Evolutionary conservation across 2,329 filamentous ascomycete species (phyloP).

Genomic region (Pseudopithomyces maydicus): DNA sequence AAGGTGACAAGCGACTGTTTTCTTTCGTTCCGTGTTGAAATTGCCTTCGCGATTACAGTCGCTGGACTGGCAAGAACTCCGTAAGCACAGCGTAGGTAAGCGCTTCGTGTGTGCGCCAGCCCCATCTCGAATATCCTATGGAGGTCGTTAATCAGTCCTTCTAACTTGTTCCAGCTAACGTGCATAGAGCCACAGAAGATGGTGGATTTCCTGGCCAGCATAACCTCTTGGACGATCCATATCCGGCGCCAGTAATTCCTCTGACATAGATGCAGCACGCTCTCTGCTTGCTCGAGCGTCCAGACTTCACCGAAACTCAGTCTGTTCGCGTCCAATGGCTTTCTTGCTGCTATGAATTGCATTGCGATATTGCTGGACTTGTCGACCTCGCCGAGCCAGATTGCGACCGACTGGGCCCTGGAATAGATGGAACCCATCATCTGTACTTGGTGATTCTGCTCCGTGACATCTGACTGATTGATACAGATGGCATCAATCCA

Average conservation of each 20-base stretch:
- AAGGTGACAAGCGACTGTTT: neutral
- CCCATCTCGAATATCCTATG: neutral
- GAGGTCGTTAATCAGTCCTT: neutral
- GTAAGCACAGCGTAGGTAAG: neutral
- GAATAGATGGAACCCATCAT: slow-evolving; percentile 8
- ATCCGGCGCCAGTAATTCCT: slow-evolving; percentile 9
- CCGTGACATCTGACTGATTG: slow-evolving; percentile 4
- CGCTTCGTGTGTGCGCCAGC: neutral
- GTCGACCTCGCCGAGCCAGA: slow-evolving; percentile 8
- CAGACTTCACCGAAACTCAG: neutral
- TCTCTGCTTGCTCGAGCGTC: neutral
- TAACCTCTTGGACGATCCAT: slow-evolving; percentile 9
- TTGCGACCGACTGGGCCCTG: neutral
- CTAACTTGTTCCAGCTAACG: neutral
- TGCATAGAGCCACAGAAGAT: slow-evolving; percentile 3
- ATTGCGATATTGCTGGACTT: slow-evolving; percentile 4
- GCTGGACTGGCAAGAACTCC: slow-evolving; percentile 4
- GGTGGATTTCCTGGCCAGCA: neutral
- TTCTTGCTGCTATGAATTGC: neutral
- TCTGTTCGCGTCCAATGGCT: neutral
- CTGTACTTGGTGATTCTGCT: slow-evolving; percentile 9
- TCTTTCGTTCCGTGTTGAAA: neutral
- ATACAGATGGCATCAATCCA: slow-evolving; percentile 16
- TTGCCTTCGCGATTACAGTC: neutral
- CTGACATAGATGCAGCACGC: slow-evolving; percentile 2